These are phyloP conservation scores for Penicillium angulare DNA, from an alignment of 495 filamentous ascomycete genomes.

Conservation along the genomic window DNA sequence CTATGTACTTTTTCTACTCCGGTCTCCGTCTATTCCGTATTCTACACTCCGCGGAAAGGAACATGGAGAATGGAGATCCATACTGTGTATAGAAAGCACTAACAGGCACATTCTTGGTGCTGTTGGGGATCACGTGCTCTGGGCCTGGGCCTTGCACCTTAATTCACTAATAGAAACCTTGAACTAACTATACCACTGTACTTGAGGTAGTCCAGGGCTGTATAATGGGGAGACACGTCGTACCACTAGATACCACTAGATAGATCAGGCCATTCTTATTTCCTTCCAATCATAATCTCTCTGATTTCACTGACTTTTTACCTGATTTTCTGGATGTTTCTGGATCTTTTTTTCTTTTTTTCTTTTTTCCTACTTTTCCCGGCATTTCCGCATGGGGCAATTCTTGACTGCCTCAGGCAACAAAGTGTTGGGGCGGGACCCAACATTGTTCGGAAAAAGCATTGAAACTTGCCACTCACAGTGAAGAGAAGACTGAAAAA, in stretches of 20 bases:
- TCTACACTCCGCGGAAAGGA: too few species aligned
- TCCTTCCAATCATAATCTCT: too few species aligned
- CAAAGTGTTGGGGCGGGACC: slow-evolving; percentile 32
- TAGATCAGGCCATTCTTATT: not conserved
- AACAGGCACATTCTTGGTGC: too few species aligned
- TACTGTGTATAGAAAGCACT: too few species aligned
- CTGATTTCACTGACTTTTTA: too few species aligned
- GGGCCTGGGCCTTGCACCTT: not conserved
- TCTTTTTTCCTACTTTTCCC: slow-evolving; percentile 1
- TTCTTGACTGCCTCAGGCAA: slow-evolving; percentile 12
- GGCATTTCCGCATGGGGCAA: not conserved
- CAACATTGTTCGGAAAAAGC: slow-evolving; percentile 29
- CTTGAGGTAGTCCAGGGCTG: not conserved
- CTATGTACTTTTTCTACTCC: too few species aligned
- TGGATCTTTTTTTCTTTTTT: too few species aligned
- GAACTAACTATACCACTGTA: too few species aligned
- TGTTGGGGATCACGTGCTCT: slow-evolving; percentile 1
- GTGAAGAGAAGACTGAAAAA: not conserved
- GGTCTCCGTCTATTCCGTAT: too few species aligned
- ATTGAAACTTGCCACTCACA: slow-evolving; percentile 19
- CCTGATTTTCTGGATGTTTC: too few species aligned
- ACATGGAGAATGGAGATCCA: not conserved
- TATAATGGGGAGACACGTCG: not conserved
- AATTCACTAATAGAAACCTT: too few species aligned
- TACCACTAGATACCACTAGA: not conserved